Evolutionary conservation across 306 rosid species (phyloP).

Genomic region (Inga oerstediana): DNA sequence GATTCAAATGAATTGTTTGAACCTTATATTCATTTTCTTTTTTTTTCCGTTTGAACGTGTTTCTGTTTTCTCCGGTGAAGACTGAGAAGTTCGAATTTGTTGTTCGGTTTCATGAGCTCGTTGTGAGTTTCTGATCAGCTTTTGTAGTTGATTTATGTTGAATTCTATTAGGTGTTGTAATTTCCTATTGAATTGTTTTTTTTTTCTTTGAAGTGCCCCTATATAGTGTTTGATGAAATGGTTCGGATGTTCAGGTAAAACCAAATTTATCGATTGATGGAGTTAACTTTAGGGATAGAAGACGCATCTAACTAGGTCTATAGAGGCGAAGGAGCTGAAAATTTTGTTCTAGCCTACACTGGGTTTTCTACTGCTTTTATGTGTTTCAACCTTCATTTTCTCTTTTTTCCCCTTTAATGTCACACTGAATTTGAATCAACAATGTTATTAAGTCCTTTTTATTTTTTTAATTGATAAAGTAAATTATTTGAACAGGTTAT

Average conservation of each 20-base stretch:
- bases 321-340: conserved; percentile 97
- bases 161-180: neutral
- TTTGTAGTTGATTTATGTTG: neutral
- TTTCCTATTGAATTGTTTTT: neutral
- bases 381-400: conserved; percentile 29
- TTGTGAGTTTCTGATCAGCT: neutral
- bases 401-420: neutral
- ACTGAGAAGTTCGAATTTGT: too few species aligned
- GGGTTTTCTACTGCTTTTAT: conserved; percentile 74
- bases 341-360: conserved; percentile 75
- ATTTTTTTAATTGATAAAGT: neutral
- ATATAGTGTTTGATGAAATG: conserved; percentile 36
- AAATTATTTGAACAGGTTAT: neutral
- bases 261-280: conserved; percentile 43
- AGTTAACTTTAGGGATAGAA: conserved; percentile 41
- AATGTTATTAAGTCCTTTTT: neutral
- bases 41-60: too few species aligned
- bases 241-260: conserved; percentile 32
- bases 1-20: too few species aligned
- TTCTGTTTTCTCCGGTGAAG: too few species aligned
- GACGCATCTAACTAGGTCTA: conserved; percentile 77
- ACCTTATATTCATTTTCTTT: too few species aligned
- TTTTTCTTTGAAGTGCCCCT: conserved; percentile 4
- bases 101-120: too few species aligned
- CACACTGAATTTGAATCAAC: neutral